These are phyloP conservation scores for Aspergillus coremiiformis DNA, from an alignment of 495 filamentous ascomycete genomes.

Conservation along the genomic window DNA sequence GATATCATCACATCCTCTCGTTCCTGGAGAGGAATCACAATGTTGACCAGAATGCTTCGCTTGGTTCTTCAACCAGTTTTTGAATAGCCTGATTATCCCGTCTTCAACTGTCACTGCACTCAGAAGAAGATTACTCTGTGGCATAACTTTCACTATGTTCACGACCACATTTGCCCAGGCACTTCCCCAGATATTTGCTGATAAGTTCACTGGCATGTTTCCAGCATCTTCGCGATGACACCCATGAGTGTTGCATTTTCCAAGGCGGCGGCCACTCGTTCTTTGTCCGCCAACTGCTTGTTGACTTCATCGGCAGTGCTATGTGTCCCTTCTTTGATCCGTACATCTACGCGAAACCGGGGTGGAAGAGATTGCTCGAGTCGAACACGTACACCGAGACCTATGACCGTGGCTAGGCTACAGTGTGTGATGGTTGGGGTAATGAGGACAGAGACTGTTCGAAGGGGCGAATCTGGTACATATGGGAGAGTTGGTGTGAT, in stretches of 20 bases:
- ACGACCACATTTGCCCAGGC: too few relatives aligned
- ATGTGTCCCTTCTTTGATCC: constrained; percentile 94
- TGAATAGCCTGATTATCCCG: constrained; percentile 57
- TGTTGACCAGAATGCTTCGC: constrained; percentile 5
- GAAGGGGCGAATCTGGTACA: constrained; percentile 36
- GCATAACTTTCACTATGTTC: constrained; percentile 60
- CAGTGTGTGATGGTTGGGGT: constrained; percentile 98
- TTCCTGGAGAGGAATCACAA: not conserved
- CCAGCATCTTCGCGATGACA: constrained; percentile 90
- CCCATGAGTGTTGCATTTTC: constrained; percentile 88
- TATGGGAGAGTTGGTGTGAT: constrained; percentile 57
- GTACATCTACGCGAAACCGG: constrained; percentile 83
- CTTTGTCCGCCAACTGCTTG: constrained; percentile 93
- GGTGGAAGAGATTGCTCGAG: constrained; percentile 53
- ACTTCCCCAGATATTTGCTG: too few relatives aligned
- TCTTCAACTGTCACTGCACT: constrained; percentile 57
- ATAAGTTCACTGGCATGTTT: constrained; percentile 57
- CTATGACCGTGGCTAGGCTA: constrained; percentile 92
- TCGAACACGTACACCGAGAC: constrained; percentile 65
- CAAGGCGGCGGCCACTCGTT: constrained; percentile 86
- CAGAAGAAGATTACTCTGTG: constrained; percentile 46
- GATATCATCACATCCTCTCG: not conserved
- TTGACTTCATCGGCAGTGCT: constrained; percentile 90
- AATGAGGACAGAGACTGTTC: constrained; percentile 53
- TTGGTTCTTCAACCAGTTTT: constrained; percentile 56